Percentiles rank a stretch among this genome's conserved stretches.
Evolutionary conservation across 352 stramenopile genomes (phyloP).

Genomic region (Globisporangium mamillatum): DNA sequence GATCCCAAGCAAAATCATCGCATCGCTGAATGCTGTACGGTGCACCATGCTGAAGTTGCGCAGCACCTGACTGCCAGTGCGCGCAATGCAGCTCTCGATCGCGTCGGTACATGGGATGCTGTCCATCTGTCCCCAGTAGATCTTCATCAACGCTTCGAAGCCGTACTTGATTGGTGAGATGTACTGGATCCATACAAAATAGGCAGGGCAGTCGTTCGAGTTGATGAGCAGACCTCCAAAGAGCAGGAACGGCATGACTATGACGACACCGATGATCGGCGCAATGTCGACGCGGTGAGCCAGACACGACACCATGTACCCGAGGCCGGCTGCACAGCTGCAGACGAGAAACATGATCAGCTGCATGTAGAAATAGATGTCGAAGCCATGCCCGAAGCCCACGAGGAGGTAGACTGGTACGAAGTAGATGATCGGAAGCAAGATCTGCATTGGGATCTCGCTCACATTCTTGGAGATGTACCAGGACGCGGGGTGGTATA

Average conservation of each 20-base stretch:
- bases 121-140: conserved; percentile 37
- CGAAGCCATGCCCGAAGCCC: conserved; percentile 33
- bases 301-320: conserved; percentile 41
- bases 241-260: conserved; percentile 41
- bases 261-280: conserved; percentile 31
- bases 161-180: conserved; percentile 48
- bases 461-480: conserved; percentile 54
- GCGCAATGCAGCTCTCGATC: no score
- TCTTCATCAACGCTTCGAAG: conserved; percentile 46
- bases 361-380: conserved; percentile 34
- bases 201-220: conserved; percentile 15
- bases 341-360: conserved; percentile 40
- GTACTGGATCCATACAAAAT: conserved; percentile 33
- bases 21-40: no score
- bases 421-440: conserved; percentile 42
- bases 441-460: conserved; percentile 42
- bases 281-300: conserved; percentile 29
- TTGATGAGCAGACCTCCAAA: conserved; percentile 51
- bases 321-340: conserved; percentile 28
- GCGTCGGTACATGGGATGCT: conserved; percentile 31
- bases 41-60: no score
- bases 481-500: conserved; percentile 40
- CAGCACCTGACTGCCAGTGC: no score
- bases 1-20: no score
- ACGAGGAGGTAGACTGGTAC: conserved; percentile 38